Base-by-base conservation (phyloP, 108 stramenopile species). In the Poteriospumella lacustris region DNA sequence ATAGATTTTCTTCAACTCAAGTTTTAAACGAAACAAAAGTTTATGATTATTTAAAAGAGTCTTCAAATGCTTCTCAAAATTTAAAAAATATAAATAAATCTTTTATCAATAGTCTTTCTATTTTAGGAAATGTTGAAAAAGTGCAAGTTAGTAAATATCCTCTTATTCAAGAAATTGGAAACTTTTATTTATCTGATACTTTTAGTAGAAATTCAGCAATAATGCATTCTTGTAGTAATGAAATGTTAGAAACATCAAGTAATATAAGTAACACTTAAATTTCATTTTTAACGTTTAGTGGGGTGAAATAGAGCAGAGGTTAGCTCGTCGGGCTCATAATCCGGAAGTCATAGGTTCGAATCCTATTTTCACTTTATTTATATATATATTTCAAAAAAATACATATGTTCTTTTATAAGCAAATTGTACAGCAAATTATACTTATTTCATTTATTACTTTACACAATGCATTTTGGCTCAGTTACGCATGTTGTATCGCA, bases 181-280 rank as follows among this genome's bases (percentile, higher is more conserved):
- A 64, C 58, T 52, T 76, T 81, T 42, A 68, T 52, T 52, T 52
- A 52, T 52, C 47, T 52, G 24, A 62, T 81, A 75, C 39, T 68
- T 76, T 43, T 44, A 75, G 64, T 68, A 28, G 76, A 67, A 44
- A 44, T 59, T 76, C 29, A 68, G 29, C 19, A 2, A 81, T 39
- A 60, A 43, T 42, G 15, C 26, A 31, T 59, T 24, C 47, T 52
- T 52, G 47, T 52, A 58, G 70, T 58, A 77, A 82, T 29, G 41
- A 83, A 75, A 83, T 3, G 68, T 83, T 79, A 1, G 67, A 28
- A 39, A 43, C 60, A 79, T 70, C 58, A 79, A 79, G 77, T 24
- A 83, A 70, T 34, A 56, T 58, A 83, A 76, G 60, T 58, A 79
- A 62, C 36, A 83, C 47, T 52, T 52, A 70, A 58, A 75, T 82